These are phyloP conservation scores for Aspergillus floridensis DNA, from an alignment of 2,329 filamentous ascomycete genomes.

Conservation along the genomic window DNA sequence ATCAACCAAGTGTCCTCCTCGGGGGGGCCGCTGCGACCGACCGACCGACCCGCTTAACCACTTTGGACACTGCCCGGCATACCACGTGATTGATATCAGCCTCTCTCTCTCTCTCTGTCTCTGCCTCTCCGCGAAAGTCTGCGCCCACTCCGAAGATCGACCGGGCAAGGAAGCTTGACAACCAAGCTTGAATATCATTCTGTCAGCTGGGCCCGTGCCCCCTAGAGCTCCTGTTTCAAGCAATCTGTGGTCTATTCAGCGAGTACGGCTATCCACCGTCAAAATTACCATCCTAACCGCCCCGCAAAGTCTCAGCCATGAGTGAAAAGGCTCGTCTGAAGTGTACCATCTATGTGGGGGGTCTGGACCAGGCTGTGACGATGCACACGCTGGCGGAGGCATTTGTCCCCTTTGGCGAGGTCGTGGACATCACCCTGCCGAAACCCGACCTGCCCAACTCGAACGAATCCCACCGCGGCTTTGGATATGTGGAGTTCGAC, in stretches of 20 bases:
- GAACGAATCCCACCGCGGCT: conserved; percentile 79
- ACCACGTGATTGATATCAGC: conserved; percentile 36
- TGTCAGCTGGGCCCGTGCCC: conserved; percentile 1
- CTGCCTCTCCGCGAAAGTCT: conserved; percentile 6
- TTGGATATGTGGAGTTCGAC: conserved; percentile 95
- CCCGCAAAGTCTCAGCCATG: conserved; percentile 53
- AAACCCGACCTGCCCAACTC: conserved; percentile 80
- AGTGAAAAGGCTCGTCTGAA: conserved; percentile 80
- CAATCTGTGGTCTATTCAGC: background rate
- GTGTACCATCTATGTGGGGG: conserved; percentile 88
- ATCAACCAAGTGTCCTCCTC: conserved; percentile 43
- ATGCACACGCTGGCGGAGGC: conserved; percentile 76
- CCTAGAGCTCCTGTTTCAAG: background rate
- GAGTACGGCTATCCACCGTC: background rate
- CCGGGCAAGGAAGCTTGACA: conserved; percentile 5
- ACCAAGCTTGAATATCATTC: background rate
- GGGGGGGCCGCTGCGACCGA: conserved; percentile 18
- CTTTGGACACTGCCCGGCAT: conserved; percentile 28
- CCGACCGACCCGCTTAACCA: conserved; percentile 24
- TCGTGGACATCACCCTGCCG: conserved; percentile 84
- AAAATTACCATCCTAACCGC: background rate
- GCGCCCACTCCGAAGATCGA: background rate
- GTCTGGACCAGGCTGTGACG: conserved; percentile 76
- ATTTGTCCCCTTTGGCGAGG: conserved; percentile 95
- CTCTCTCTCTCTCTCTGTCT: background rate